Evolutionary conservation across 148 eudicot species (phyloP).

Genomic region (Rhododendron henanense): DNA sequence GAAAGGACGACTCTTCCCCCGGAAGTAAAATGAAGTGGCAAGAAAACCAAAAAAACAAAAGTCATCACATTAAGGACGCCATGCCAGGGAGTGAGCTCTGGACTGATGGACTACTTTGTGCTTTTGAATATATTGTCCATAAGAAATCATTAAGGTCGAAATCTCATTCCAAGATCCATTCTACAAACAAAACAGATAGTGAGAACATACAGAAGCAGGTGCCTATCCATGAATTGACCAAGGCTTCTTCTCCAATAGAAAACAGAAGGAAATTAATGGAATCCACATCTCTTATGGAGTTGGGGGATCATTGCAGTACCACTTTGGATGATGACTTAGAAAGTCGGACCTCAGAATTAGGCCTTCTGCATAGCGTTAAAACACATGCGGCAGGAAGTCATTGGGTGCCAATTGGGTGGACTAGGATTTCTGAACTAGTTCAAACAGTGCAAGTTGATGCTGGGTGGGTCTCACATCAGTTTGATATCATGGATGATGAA

Average conservation of each 20-base stretch:
- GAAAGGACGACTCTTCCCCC: constrained; percentile 26
- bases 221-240: constrained; percentile 19
- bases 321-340: constrained; percentile 27
- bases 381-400: constrained; percentile 45
- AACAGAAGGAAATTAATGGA: constrained; percentile 31
- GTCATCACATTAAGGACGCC: constrained; percentile 38
- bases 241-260: constrained; percentile 22
- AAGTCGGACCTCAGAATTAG: constrained; percentile 24
- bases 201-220: constrained; percentile 33
- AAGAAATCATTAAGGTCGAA: constrained; percentile 37
- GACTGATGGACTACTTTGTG: constrained; percentile 91
- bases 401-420: constrained; percentile 97
- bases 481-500: constrained; percentile 61
- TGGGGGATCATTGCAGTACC: constrained; percentile 25
- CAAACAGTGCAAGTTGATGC: constrained; percentile 63
- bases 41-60: constrained; percentile 42
- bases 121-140: constrained; percentile 70
- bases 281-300: constrained; percentile 30
- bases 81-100: constrained; percentile 60
- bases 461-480: constrained; percentile 56
- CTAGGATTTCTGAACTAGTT: constrained; percentile 71
- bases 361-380: constrained; percentile 27
- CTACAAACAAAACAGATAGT: constrained; percentile 26
- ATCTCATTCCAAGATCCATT: constrained; percentile 30
- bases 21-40: constrained; percentile 28